Evolutionary conservation across 495 filamentous ascomycete species (phyloP).

Genomic region (Xylaria cubensis): DNA sequence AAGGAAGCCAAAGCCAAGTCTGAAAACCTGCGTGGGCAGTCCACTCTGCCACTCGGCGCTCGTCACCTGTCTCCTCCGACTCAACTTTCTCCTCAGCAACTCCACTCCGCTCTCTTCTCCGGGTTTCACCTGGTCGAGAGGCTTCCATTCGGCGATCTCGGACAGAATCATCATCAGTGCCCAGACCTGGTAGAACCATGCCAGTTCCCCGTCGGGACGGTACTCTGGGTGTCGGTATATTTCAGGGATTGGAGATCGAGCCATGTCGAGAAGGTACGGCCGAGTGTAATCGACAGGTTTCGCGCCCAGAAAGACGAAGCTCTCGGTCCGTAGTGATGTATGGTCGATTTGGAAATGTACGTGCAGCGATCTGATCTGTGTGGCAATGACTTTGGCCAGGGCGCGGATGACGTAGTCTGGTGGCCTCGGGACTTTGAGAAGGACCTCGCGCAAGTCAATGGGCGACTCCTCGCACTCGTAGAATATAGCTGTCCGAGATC

Average conservation of each 20-base stretch:
- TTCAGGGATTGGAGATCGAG: not conserved
- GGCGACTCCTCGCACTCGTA: conserved; percentile 4
- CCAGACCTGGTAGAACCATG: conserved; percentile 13
- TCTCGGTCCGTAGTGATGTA: not conserved
- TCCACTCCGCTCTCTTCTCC: not conserved
- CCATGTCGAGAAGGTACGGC: conserved; percentile 5
- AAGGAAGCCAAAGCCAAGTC: not conserved
- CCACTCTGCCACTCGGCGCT: not conserved
- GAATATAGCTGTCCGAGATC: not conserved
- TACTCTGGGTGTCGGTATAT: conserved; percentile 11
- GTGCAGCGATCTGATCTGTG: not conserved
- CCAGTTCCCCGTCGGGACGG: not conserved
- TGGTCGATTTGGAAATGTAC: conserved; percentile 8
- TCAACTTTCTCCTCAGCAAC: not conserved
- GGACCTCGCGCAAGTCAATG: not conserved
- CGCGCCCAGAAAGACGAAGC: conserved; percentile 2
- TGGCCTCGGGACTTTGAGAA: not conserved
- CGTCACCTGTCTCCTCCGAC: not conserved
- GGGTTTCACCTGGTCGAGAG: not conserved
- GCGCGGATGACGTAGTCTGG: not conserved
- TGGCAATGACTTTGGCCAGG: not conserved
- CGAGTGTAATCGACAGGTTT: not conserved
- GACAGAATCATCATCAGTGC: conserved; percentile 8
- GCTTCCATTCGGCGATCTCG: conserved; percentile 12
- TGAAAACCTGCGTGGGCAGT: not conserved